Conservation (phyloP, 805 yeast genomes). For the Lachancea lanzarotensis region DNA sequence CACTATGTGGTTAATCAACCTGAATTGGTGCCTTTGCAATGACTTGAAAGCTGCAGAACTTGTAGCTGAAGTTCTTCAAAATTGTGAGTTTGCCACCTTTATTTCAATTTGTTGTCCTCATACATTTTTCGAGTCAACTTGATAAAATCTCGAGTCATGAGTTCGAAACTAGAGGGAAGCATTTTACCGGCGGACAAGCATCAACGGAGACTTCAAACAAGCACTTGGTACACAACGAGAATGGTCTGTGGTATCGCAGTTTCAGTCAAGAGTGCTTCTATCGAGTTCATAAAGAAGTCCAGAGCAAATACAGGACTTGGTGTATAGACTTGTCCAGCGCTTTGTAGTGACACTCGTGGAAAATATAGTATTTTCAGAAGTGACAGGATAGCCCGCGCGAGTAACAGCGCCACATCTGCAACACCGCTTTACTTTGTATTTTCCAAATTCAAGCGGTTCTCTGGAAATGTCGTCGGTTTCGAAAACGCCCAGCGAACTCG, state of each 20-base stretch:
- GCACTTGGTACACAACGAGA: too few species aligned
- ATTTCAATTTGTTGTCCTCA: background rate
- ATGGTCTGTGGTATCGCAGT: too few species aligned
- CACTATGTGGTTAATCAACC: too few species aligned
- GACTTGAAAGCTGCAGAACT: too few species aligned
- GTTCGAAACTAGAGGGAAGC: background rate
- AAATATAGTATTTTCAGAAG: conserved; percentile 30
- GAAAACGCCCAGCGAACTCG: conserved; percentile 33
- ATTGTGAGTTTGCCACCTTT: background rate
- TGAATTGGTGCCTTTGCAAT: too few species aligned
- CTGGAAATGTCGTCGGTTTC: conserved; percentile 31
- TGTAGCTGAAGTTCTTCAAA: too few species aligned
- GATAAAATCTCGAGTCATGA: background rate
- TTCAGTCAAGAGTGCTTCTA: background rate
- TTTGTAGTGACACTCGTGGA: conserved; percentile 30
- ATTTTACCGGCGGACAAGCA: too few species aligned
- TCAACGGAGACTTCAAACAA: too few species aligned
- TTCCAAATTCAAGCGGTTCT: conserved; percentile 22
- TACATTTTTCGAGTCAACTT: background rate
- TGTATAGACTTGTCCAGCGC: conserved; percentile 34
- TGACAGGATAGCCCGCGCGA: conserved; percentile 30
- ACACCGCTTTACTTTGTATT: conserved; percentile 38
- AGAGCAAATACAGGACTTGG: conserved; percentile 32
- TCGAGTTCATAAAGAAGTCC: conserved; percentile 30
- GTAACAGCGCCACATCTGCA: conserved; percentile 49